Percentiles rank a stretch among this genome's conserved stretches.
phyloP scores from a whole-genome alignment of 2,329 filamentous ascomycete genomes.

The Ophiocordyceps camponoti-floridani region DNA sequence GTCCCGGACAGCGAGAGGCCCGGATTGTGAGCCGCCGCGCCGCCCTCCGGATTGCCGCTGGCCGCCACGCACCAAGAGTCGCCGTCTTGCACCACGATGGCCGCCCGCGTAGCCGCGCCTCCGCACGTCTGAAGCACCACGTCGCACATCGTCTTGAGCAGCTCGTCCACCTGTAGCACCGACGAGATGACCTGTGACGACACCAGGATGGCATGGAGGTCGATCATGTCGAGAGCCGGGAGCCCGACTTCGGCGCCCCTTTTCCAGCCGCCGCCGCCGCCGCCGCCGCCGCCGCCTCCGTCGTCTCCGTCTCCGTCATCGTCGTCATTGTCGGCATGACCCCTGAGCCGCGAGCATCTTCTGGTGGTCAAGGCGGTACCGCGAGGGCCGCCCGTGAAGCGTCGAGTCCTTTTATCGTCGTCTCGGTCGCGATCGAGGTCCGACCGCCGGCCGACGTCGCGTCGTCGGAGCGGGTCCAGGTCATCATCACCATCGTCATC shows the following conservation, averaged over 20 bases:
- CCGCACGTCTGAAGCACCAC: slow-evolving; percentile 66
- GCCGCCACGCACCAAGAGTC: slow-evolving; percentile 56
- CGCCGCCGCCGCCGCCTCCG: slow-evolving; percentile 34
- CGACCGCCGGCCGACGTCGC: too few species aligned
- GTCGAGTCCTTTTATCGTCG: slow-evolving; percentile 17
- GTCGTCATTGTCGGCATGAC: too few species aligned
- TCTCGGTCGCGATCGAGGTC: too few species aligned
- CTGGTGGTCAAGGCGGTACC: too few species aligned
- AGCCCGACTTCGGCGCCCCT: slow-evolving; percentile 25
- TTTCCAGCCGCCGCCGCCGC: not conserved
- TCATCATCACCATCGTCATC: too few species aligned
- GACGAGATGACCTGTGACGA: slow-evolving; percentile 68
- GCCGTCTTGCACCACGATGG: slow-evolving; percentile 53
- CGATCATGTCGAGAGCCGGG: slow-evolving; percentile 67
- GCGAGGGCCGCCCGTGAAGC: slow-evolving; percentile 18
- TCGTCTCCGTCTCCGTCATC: too few species aligned
- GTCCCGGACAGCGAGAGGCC: slow-evolving; percentile 47
- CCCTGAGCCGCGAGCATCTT: too few species aligned
- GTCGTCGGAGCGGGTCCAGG: too few species aligned
- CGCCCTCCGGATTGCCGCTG: slow-evolving; percentile 52
- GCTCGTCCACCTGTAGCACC: slow-evolving; percentile 55
- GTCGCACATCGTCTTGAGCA: slow-evolving; percentile 66
- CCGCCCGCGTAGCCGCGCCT: slow-evolving; percentile 49
- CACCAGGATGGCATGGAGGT: slow-evolving; percentile 60
- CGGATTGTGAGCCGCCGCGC: slow-evolving; percentile 47